Evolutionary conservation across 352 stramenopile species (phyloP).

Genomic region (Phytophthora citrophthora): DNA sequence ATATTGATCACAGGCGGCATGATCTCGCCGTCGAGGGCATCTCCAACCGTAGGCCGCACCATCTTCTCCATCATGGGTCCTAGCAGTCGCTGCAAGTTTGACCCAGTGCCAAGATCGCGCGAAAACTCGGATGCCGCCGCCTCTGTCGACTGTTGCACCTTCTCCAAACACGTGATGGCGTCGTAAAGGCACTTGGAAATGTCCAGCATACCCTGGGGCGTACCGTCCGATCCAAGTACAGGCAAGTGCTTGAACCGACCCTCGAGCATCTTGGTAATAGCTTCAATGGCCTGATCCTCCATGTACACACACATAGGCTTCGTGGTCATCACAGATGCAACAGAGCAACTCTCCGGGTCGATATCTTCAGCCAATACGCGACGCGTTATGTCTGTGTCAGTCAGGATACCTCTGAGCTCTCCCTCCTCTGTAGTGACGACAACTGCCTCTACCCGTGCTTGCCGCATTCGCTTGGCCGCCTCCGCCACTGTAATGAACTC

Average conservation of each 20-base stretch:
- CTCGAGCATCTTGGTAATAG: constrained; percentile 91
- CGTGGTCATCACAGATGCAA: constrained; percentile 86
- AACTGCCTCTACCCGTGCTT: constrained; percentile 85
- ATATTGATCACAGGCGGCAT: constrained; percentile 82
- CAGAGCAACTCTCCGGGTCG: constrained; percentile 78
- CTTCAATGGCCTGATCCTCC: constrained; percentile 85
- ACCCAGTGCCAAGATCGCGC: constrained; percentile 70
- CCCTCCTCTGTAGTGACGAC: constrained; percentile 86
- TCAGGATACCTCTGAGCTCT: constrained; percentile 85
- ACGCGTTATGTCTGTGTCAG: constrained; percentile 86
- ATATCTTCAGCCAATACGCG: constrained; percentile 84
- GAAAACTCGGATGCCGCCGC: constrained; percentile 81
- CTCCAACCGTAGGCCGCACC: constrained; percentile 83
- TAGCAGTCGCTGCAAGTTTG: constrained; percentile 74
- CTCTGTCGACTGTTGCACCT: constrained; percentile 87
- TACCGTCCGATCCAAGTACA: constrained; percentile 73
- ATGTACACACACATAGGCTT: constrained; percentile 82
- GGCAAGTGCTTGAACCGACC: constrained; percentile 89
- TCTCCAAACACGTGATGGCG: constrained; percentile 87
- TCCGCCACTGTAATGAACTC: constrained; percentile 89
- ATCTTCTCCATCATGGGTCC: constrained; percentile 92
- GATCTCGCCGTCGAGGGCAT: constrained; percentile 80
- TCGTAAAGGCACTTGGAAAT: constrained; percentile 92
- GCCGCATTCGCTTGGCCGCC: constrained; percentile 80
- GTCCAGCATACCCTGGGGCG: constrained; percentile 86